phyloP scores from a whole-genome alignment of 495 filamentous ascomycete genomes.

The Penicillium herquei region DNA sequence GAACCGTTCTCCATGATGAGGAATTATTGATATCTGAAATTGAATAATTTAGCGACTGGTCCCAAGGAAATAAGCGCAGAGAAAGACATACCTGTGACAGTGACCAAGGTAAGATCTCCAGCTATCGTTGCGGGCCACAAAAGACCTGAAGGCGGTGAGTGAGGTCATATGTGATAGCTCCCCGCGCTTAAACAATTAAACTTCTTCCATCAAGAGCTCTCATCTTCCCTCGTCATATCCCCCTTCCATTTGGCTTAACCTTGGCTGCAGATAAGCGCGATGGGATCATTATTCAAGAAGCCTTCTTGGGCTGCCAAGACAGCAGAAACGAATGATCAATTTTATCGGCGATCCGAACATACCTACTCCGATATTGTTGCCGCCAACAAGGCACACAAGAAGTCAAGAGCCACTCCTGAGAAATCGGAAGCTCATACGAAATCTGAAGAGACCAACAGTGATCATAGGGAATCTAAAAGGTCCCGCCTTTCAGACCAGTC shows the following conservation, averaged over 20 bases:
- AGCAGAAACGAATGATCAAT: conserved; percentile 49
- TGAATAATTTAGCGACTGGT: too few relatives aligned
- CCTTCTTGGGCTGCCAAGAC: conserved; percentile 53
- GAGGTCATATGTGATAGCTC: not conserved
- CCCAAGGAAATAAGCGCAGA: too few relatives aligned
- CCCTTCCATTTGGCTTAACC: not conserved
- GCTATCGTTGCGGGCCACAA: not conserved
- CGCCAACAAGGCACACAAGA: conserved; percentile 44
- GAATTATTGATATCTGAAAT: too few relatives aligned
- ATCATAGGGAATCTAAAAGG: conserved; percentile 1
- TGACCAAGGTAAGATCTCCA: too few relatives aligned
- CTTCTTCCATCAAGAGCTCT: not conserved
- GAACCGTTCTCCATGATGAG: conserved; percentile 70
- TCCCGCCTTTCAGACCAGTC: conserved; percentile 6
- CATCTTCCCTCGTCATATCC: not conserved
- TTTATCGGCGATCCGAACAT: conserved; percentile 67
- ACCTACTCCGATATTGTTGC: conserved; percentile 59
- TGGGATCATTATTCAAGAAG: conserved; percentile 70
- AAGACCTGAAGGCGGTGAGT: conserved; percentile 5
- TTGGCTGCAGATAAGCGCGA: conserved; percentile 19
- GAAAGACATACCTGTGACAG: not conserved
- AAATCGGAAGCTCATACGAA: not conserved
- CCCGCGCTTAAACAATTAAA: not conserved
- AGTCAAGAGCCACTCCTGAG: conserved; percentile 14
- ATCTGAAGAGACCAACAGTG: not conserved